These are phyloP conservation scores for Celoporthe dispersa DNA, from an alignment of 2,329 filamentous ascomycete genomes.

Conservation along the genomic window DNA sequence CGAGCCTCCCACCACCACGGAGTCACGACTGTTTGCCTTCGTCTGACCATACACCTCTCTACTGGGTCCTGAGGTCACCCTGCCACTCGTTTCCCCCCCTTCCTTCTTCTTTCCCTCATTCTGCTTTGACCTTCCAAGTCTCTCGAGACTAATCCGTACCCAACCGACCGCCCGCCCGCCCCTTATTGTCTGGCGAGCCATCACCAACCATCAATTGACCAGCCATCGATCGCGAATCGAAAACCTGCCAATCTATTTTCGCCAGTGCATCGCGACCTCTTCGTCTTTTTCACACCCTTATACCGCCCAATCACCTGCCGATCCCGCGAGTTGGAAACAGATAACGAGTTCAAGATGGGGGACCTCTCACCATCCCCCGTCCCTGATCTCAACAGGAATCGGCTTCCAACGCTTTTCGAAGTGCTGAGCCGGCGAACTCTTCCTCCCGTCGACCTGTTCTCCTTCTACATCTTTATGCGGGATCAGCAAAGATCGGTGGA, in stretches of 20 bases:
- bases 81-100: constrained; percentile 24
- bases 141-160: neutral
- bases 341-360: constrained; percentile 41
- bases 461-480: constrained; percentile 99
- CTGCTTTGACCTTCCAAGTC: constrained; percentile 13
- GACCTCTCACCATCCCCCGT: constrained; percentile 54
- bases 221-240: constrained; percentile 19
- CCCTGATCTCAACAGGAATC: constrained; percentile 71
- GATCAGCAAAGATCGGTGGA: constrained; percentile 98
- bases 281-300: neutral
- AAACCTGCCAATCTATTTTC: constrained; percentile 6
- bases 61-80: constrained; percentile 22
- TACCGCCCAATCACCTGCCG: constrained; percentile 1
- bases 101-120: constrained; percentile 15
- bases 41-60: constrained; percentile 17
- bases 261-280: neutral
- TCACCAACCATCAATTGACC: constrained; percentile 10
- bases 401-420: constrained; percentile 93
- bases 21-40: constrained; percentile 16
- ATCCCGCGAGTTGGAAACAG: neutral
- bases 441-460: constrained; percentile 94
- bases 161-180: neutral
- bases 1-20: constrained; percentile 14
- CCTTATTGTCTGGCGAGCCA: constrained; percentile 15
- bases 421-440: constrained; percentile 93